A percentile compares a stretch with the other conserved stretches of the same genome.
Conservation (phyloP, 75 land plant genomes). For the Adiantum capillusveneris region DNA sequence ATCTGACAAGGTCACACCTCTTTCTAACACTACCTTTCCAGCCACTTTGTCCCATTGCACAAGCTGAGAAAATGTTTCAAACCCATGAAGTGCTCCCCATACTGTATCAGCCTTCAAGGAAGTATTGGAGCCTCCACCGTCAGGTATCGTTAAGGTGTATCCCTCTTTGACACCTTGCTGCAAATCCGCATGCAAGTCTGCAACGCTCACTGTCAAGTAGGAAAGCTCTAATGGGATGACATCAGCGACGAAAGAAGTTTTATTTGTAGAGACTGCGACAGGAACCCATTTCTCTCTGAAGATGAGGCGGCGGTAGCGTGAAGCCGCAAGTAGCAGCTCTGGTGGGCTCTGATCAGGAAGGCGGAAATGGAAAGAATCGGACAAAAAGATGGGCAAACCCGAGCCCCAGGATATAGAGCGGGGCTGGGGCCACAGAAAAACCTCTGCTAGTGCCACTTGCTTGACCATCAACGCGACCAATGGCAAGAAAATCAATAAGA, state of each 20-base stretch:
- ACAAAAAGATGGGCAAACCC: slow-evolving; percentile 17
- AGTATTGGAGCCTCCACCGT: slow-evolving; percentile 16
- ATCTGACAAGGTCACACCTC: slow-evolving; percentile 33
- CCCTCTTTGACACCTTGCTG: slow-evolving; percentile 75
- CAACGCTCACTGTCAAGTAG: slow-evolving; percentile 32
- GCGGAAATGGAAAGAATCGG: slow-evolving; percentile 27
- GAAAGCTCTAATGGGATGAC: not conserved
- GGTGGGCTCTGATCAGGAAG: slow-evolving; percentile 14
- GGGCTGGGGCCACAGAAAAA: slow-evolving; percentile 51
- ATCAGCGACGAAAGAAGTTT: slow-evolving; percentile 1
- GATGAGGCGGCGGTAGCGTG: slow-evolving; percentile 38
- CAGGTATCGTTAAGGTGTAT: slow-evolving; percentile 43
- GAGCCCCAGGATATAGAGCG: slow-evolving; percentile 25
- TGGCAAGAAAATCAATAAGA: not conserved
- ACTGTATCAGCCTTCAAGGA: slow-evolving; percentile 44
- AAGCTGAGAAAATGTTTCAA: slow-evolving; percentile 93
- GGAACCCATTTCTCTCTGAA: slow-evolving; percentile 46
- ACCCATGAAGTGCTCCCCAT: slow-evolving; percentile 92
- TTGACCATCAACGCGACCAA: not conserved
- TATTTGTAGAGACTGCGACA: slow-evolving; percentile 11
- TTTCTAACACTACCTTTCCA: slow-evolving; percentile 22
- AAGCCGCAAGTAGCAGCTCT: slow-evolving; percentile 41
- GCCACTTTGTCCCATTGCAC: slow-evolving; percentile 19
- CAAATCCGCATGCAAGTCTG: slow-evolving; percentile 37
- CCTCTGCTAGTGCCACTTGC: slow-evolving; percentile 1